These are phyloP conservation scores for Xylaria scruposa DNA, from an alignment of 495 filamentous ascomycete genomes.

Conservation along the genomic window DNA sequence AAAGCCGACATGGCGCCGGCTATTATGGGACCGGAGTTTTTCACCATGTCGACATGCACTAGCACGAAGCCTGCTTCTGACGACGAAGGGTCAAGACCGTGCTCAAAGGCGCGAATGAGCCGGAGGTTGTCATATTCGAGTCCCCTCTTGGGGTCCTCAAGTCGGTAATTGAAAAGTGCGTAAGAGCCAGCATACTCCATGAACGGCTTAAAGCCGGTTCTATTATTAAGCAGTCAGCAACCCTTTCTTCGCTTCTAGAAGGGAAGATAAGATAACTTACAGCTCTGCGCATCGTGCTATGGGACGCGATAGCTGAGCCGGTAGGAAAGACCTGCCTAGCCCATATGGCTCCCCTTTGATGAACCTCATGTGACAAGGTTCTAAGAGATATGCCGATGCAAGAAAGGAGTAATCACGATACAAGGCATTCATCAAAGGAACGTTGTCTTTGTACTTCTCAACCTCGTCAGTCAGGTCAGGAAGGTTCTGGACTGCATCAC, in stretches of 20 bases:
- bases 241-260: background rate
- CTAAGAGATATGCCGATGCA: conserved; percentile 86
- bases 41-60: conserved; percentile 82
- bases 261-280: conserved; percentile 55
- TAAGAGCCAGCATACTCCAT: conserved; percentile 96
- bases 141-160: conserved; percentile 68
- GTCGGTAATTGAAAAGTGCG: conserved; percentile 86
- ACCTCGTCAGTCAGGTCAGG: conserved; percentile 76
- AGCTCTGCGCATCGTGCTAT: conserved; percentile 79
- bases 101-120: conserved; percentile 86
- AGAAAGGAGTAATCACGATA: conserved; percentile 92
- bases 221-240: conserved; percentile 32
- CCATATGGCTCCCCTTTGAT: conserved; percentile 74
- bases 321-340: conserved; percentile 72
- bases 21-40: conserved; percentile 74
- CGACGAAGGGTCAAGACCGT: conserved; percentile 81
- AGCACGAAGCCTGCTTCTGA: conserved; percentile 92
- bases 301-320: conserved; percentile 71
- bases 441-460: conserved; percentile 71
- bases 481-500: conserved; percentile 70
- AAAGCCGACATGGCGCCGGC: conserved; percentile 70
- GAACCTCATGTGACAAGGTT: conserved; percentile 85
- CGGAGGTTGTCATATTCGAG: conserved; percentile 79
- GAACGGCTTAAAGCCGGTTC: conserved; percentile 79
- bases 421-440: conserved; percentile 78